Evolutionary conservation across 345 rosid species (phyloP).

Genomic region (Geranium brycei): DNA sequence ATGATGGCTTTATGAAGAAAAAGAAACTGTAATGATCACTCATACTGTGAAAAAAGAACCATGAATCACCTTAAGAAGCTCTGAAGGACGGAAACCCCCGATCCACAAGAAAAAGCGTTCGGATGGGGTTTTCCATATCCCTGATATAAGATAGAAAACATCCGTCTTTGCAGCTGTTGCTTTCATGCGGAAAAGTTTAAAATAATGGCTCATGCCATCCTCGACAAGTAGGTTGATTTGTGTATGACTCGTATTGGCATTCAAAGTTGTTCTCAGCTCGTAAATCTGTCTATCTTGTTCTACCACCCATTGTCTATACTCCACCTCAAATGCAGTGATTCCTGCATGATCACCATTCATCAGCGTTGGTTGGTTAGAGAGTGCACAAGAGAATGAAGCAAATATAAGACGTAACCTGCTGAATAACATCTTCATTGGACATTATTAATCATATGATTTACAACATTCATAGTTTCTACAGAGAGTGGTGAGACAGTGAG

Average conservation of each 20-base stretch:
- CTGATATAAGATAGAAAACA: constrained; percentile 36
- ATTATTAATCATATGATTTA: background rate
- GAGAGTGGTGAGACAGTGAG: too few species aligned
- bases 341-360: constrained; percentile 5
- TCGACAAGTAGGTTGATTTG: constrained; percentile 32
- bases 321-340: constrained; percentile 30
- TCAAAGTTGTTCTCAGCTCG: constrained; percentile 29
- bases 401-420: background rate
- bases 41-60: too few species aligned
- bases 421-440: too few species aligned
- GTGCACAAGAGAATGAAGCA: background rate
- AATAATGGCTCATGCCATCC: constrained; percentile 27
- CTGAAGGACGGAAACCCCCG: constrained; percentile 42
- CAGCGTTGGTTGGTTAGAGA: background rate
- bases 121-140: constrained; percentile 37
- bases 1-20: background rate
- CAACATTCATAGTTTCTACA: background rate
- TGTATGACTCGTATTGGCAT: constrained; percentile 24
- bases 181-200: constrained; percentile 22
- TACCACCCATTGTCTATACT: constrained; percentile 33
- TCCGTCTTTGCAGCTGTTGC: constrained; percentile 25
- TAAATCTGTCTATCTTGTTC: constrained; percentile 29
- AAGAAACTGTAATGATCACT: too few species aligned
- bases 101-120: constrained; percentile 47
- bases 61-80: constrained; percentile 29